Evolutionary conservation across 1,284 basidiomycete genomes (phyloP).

Genomic region (Phellopilus nigrolimitatus): DNA sequence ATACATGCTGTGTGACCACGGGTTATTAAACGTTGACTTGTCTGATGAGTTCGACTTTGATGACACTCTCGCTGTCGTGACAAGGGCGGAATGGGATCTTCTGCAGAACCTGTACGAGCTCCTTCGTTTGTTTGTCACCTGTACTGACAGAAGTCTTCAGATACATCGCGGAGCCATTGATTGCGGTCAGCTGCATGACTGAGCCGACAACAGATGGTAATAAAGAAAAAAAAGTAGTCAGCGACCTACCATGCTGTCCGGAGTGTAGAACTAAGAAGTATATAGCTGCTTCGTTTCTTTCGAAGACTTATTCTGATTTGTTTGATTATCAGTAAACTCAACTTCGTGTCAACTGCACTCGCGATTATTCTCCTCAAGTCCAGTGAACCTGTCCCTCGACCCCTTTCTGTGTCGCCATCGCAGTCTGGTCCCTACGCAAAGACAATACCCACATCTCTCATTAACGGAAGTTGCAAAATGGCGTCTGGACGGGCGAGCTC

Average conservation of each 20-base stretch:
- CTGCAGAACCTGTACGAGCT: constrained; percentile 50
- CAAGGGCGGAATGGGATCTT: constrained; percentile 59
- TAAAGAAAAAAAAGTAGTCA: constrained; percentile 32
- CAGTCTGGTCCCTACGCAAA: not conserved
- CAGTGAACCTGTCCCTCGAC: constrained; percentile 3
- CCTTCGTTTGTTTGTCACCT: constrained; percentile 15
- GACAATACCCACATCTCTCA: not conserved
- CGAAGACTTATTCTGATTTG: not conserved
- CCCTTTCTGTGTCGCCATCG: not conserved
- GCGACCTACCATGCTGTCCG: constrained; percentile 52
- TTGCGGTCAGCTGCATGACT: constrained; percentile 43
- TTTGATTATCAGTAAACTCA: constrained; percentile 26
- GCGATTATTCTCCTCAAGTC: constrained; percentile 12
- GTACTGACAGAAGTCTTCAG: constrained; percentile 32
- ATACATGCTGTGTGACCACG: constrained; percentile 63
- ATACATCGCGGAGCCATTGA: constrained; percentile 54
- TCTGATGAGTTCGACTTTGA: constrained; percentile 53
- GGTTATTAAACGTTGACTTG: constrained; percentile 59
- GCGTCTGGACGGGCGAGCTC: not conserved
- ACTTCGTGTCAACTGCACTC: constrained; percentile 23
- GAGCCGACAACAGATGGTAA: constrained; percentile 27
- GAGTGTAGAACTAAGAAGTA: constrained; percentile 61
- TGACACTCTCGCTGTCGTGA: constrained; percentile 49
- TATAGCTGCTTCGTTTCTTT: constrained; percentile 18
- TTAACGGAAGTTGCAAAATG: not conserved